These are phyloP conservation scores for Isoetes taiwanensis DNA, from an alignment of 75 land plant genomes.

Conservation along the genomic window DNA sequence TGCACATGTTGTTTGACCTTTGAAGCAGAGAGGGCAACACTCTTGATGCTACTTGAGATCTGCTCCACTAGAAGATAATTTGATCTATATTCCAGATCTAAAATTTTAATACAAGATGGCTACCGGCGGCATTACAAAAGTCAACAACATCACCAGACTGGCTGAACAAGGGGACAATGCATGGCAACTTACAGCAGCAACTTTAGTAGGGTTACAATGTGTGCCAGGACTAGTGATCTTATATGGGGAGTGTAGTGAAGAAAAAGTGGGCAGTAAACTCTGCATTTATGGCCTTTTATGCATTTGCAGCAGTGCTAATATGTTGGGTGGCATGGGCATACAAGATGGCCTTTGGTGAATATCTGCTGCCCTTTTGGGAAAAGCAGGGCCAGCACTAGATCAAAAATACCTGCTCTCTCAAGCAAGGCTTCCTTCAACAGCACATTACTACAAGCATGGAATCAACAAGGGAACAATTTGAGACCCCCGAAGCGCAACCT, in stretches of 20 bases:
- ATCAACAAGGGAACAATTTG: no score
- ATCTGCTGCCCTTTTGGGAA: conserved; percentile 27
- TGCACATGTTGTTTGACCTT: no score
- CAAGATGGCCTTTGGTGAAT: conserved; percentile 45
- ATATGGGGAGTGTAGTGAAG: conserved; percentile 40
- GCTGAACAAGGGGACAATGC: conserved; percentile 51
- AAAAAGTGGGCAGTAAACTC: conserved; percentile 51
- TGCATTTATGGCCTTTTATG: conserved; percentile 54
- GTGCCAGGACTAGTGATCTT: conserved; percentile 37
- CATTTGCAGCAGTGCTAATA: conserved; percentile 39
- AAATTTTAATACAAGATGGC: no score
- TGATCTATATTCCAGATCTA: no score
- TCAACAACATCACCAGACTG: no score
- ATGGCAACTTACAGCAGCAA: conserved; percentile 41
- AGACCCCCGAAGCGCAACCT: conserved; percentile 7
- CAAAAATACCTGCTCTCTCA: conserved; percentile 28
- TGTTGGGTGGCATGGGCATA: conserved; percentile 49
- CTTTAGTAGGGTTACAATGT: conserved; percentile 37
- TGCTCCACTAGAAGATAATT: no score
- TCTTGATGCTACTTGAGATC: no score
- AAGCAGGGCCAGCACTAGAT: conserved; percentile 21
- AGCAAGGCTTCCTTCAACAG: conserved; percentile 30
- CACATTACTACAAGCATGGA: conserved; percentile 15
- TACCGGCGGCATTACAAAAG: no score
- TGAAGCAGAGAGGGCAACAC: no score